These are phyloP conservation scores for Russula olivacea DNA, from an alignment of 768 basidiomycete species.

Conservation along the genomic window DNA sequence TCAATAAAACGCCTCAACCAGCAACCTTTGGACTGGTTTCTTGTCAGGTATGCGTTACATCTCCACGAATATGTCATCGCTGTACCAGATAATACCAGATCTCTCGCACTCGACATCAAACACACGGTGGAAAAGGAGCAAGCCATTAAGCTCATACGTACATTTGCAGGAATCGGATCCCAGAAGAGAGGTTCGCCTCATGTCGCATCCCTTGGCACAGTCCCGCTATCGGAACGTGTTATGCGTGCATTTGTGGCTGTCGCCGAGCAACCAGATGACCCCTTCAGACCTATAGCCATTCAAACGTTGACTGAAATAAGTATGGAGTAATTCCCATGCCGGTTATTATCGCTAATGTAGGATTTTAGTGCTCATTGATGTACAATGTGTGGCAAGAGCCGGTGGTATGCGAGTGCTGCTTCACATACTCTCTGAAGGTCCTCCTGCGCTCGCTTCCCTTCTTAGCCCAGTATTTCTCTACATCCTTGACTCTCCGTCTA, in stretches of 20 bases:
- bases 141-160: slow-evolving; percentile 81
- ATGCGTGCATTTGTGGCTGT: slow-evolving; percentile 89
- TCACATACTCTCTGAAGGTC: slow-evolving; percentile 85
- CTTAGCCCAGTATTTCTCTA: slow-evolving; percentile 77
- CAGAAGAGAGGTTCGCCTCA: slow-evolving; percentile 44
- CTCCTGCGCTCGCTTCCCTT: slow-evolving; percentile 70
- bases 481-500: slow-evolving; percentile 79
- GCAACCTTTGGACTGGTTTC: slow-evolving; percentile 78
- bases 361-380: slow-evolving; percentile 74
- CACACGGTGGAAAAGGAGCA: slow-evolving; percentile 85
- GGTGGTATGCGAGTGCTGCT: slow-evolving; percentile 84
- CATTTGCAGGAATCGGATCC: slow-evolving; percentile 72
- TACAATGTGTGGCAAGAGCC: slow-evolving; percentile 70
- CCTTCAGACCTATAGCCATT: slow-evolving; percentile 73
- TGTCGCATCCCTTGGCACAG: slow-evolving; percentile 37
- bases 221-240: slow-evolving; percentile 67
- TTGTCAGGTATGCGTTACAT: slow-evolving; percentile 63
- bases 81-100: slow-evolving; percentile 40
- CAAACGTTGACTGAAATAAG: slow-evolving; percentile 88
- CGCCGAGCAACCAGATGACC: slow-evolving; percentile 89
- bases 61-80: slow-evolving; percentile 6
- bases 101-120: slow-evolving; percentile 80
- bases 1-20: slow-evolving; percentile 59
- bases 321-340: slow-evolving; percentile 29
- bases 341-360: slow-evolving; percentile 8